Percentiles rank a stretch among this genome's conserved stretches.
These are phyloP conservation scores for Phanerodontia chrysosporium DNA, from an alignment of 768 basidiomycete genomes.

Conservation along the genomic window DNA sequence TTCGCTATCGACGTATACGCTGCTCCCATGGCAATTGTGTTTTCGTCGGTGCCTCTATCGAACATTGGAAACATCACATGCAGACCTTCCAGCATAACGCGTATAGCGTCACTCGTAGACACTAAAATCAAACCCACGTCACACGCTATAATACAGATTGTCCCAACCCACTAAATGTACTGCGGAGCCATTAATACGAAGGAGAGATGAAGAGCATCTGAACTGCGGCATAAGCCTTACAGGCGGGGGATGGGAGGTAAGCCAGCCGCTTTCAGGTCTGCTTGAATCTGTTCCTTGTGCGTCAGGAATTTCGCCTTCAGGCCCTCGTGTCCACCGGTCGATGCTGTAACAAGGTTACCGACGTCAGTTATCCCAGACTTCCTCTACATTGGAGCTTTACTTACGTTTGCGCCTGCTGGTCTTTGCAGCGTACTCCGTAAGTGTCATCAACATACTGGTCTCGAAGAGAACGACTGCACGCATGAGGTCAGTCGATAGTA, in stretches of 20 bases:
- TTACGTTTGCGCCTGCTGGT: not conserved
- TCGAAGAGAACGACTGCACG: not conserved
- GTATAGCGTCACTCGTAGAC: not conserved
- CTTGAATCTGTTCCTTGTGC: slow-evolving; percentile 51
- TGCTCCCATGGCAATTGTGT: not conserved
- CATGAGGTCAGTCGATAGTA: not conserved
- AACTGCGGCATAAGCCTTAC: no score
- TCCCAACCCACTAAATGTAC: no score
- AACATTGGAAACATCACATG: slow-evolving; percentile 9
- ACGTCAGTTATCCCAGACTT: not conserved
- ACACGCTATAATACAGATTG: no score
- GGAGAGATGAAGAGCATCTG: no score
- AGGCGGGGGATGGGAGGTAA: slow-evolving; percentile 8
- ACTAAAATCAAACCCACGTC: not conserved
- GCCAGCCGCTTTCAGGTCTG: slow-evolving; percentile 19
- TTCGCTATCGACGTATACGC: not conserved
- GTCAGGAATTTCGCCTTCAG: slow-evolving; percentile 54
- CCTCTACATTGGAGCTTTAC: not conserved
- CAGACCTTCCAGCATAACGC: slow-evolving; percentile 8
- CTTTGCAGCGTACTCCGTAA: not conserved
- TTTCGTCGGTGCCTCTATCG: not conserved
- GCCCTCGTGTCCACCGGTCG: slow-evolving; percentile 45
- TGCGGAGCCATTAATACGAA: no score
- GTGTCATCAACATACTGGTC: not conserved
- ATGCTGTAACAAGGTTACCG: slow-evolving; percentile 51